phyloP scores from a whole-genome alignment of 768 basidiomycete genomes.

The Trametes cubensis region DNA sequence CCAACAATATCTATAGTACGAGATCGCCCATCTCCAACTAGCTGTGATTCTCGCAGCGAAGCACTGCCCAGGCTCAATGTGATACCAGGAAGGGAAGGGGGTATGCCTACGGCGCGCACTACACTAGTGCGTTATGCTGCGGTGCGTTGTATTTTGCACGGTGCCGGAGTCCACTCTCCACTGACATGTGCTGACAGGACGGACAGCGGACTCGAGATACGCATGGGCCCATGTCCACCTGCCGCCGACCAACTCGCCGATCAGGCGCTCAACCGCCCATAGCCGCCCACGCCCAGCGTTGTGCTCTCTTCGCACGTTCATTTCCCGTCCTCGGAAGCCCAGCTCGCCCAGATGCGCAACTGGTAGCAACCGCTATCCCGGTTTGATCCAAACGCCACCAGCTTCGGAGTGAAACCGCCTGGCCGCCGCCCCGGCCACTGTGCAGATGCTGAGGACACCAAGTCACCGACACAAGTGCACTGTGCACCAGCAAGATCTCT shows the following conservation, averaged over 20 bases:
- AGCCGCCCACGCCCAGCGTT: conserved; percentile 6
- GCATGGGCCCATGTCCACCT: conserved; percentile 5
- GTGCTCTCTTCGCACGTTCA: conserved; percentile 20
- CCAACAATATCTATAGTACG: neutral
- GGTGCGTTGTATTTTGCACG: conserved; percentile 9
- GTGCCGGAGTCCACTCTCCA: conserved; percentile 6
- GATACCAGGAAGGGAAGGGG: neutral
- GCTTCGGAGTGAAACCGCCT: conserved; percentile 3
- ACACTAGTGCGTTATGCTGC: neutral
- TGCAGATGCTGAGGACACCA: neutral
- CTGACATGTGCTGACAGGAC: conserved; percentile 5
- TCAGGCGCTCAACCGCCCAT: neutral
- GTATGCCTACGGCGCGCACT: neutral
- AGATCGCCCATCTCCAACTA: conserved; percentile 7
- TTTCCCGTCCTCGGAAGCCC: conserved; percentile 5
- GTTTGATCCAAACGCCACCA: neutral
- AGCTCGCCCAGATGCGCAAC: neutral
- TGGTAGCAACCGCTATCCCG: neutral
- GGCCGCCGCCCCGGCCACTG: neutral
- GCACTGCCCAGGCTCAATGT: neutral
- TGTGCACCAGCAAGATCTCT: too few relatives aligned
- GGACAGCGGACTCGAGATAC: conserved; percentile 2
- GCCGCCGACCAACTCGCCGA: neutral
- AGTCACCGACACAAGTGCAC: too few relatives aligned
- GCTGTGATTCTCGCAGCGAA: conserved; percentile 7